Evolutionary conservation across 208 protist genomes (phyloP), one percentile per base, ranked within the genome.

Genomic region (Trypanosoma lewisi): DNA sequence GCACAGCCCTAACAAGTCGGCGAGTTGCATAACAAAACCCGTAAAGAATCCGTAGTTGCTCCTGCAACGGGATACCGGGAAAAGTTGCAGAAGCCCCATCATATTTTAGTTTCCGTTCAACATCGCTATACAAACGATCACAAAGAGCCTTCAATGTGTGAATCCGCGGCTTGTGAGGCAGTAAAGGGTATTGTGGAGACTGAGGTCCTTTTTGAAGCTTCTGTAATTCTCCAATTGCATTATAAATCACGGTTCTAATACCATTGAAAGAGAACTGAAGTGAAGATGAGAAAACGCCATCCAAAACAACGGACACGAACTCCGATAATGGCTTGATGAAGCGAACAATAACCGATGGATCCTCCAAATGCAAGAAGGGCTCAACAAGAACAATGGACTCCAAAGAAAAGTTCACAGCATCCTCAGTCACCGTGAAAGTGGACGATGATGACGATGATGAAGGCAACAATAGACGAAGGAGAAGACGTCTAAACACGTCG

Each of bases 121-220:
- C 37, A 49, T 66, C 27, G 44, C 73, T 59, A 17, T 89, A 70
- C 5, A 93, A 65, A n/a, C 72, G 17, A 34, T 87, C 81, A 53
- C 78, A 89, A 54, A 85, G 53, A 14, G 56, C 30, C 60, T 89
- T 89, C n/a, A 95, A 55, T 17, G 73, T 42, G 79, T 95, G 89
- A 45, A 95, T 56, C 3, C 89, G 83, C 9, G 85, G 73, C 58
- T 91, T 95, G 27, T 95, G 85, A 21, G 81, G 77, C 31, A 95
- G 65, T 55, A 95, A 60, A 19, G 77, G 73, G 31, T 75, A 89
- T 17, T 25, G 39, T 33, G 14, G 17, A 47, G 31, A 3, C 7
- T 7, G 31, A 5, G 62, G 4, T 1, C 42, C 2, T 9, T 55
- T 37, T 27, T 82, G 81, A 21, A 89, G 57, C 25, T 44, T 33